Percentiles rank a stretch among this genome's conserved stretches.
phyloP scores from a whole-genome alignment of 441 rosid genomes.

The Dalechampia spathulata region DNA sequence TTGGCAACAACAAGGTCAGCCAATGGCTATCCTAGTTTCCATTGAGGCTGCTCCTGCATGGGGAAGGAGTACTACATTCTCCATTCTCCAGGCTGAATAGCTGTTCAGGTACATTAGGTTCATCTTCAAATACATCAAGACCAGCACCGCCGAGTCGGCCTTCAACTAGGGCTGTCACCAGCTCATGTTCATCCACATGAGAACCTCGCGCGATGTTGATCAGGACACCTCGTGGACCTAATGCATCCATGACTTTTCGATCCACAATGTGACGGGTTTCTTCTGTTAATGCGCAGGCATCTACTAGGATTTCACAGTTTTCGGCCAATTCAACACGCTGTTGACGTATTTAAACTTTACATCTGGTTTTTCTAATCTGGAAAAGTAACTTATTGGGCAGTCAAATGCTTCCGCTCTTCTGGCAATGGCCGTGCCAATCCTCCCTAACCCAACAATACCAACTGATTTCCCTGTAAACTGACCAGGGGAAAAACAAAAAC shows the following conservation, averaged over 20 bases:
- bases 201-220: conserved; percentile 65
- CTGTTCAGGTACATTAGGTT: conserved; percentile 49
- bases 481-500: not conserved
- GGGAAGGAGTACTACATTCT: conserved; percentile 55
- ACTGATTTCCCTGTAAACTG: conserved; percentile 60
- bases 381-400: conserved; percentile 48
- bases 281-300: conserved; percentile 49
- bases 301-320: conserved; percentile 44
- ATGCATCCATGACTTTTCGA: conserved; percentile 45
- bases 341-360: conserved; percentile 39
- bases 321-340: conserved; percentile 47
- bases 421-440: conserved; percentile 62
- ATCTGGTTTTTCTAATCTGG: conserved; percentile 41
- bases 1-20: conserved; percentile 61
- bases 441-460: conserved; percentile 62
- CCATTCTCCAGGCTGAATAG: conserved; percentile 50
- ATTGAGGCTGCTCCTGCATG: conserved; percentile 45
- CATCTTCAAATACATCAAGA: conserved; percentile 55
- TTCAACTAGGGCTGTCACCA: conserved; percentile 55
- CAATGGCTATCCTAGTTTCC: conserved; percentile 56
- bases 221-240: conserved; percentile 58
- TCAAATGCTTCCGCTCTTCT: conserved; percentile 63
- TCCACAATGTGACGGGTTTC: conserved; percentile 50
- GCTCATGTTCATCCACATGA: conserved; percentile 56
- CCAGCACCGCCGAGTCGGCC: conserved; percentile 65